Evolutionary conservation across 805 yeast species (phyloP), one percentile per base, ranked within the genome.

Genomic region (Cyberlindnera mycetangii): DNA sequence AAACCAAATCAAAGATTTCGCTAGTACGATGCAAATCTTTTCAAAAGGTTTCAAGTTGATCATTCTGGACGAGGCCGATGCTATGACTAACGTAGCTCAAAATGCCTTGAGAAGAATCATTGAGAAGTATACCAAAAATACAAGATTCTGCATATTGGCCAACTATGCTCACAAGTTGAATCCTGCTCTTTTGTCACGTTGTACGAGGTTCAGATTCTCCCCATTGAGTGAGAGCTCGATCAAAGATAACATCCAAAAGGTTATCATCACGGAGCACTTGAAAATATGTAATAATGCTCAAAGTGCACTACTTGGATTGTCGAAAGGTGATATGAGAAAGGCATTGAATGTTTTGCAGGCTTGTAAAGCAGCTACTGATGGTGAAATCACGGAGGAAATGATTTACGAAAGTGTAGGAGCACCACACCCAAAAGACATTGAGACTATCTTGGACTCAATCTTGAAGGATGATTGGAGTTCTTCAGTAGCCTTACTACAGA

Each of bases 321-420:
- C 93, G n/a, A 78, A 81, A 46, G 99, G 99, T 41, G 99, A 93
- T 65, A 93, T 93, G 99, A 79, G 99, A 69, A 79, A 87, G 40
- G 95, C 96, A 1, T 72, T 93, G 55, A 93, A 93, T 59, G 97
- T 93, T 5, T 66, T 93, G 46, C 99, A 93, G 66, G 95, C 98
- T 0, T 88, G 98, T 64, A 78, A 85, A 50, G 90, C 97, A 0
- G 86, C 96, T 2, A 60, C 77, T 16, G 79, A 77, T 27, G 72
- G 37, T n/a, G 79, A 76, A 39, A 84, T 93, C 32, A 76, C 83
- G 22, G 77, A 75, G 24, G 81, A 79, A 43, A 83, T 86, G 81
- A 82, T 93, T 30, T 93, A 88, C 62, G 96, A 90, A 51, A 90
- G 97, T 62, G 83, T 93, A 25, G 99, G 99, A 2, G 90, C 95